Conservation (phyloP, 2,329 filamentous ascomycete genomes). For the Gaeumannomyces tritici region DNA sequence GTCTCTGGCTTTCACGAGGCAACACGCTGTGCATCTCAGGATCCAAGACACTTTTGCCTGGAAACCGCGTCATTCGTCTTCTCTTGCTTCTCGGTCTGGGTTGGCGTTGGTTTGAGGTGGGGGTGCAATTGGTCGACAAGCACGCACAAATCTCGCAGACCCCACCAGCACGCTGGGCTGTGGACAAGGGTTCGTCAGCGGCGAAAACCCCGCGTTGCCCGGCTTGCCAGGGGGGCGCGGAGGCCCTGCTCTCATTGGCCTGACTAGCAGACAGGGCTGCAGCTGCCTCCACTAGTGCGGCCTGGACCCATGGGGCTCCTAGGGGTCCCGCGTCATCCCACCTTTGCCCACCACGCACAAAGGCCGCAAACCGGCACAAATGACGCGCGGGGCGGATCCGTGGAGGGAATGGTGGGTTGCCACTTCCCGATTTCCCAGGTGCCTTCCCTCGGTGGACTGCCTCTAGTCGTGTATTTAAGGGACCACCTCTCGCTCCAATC, state of each 20-base stretch:
- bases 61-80: too few relatives aligned
- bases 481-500: neutral
- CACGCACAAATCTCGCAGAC: slow-evolving; percentile 2
- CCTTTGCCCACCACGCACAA: neutral
- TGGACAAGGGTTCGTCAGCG: neutral
- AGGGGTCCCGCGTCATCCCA: neutral
- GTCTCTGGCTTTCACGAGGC: neutral
- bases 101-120: neutral
- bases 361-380: neutral
- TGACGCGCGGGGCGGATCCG: neutral
- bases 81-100: too few relatives aligned
- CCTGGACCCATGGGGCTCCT: too few relatives aligned
- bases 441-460: neutral
- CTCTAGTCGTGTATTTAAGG: neutral
- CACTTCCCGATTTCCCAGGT: neutral
- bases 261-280: neutral
- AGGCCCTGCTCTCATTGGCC: neutral
- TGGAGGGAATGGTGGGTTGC: neutral
- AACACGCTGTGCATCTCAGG: too few relatives aligned
- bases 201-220: neutral
- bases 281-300: neutral
- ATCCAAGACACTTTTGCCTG: too few relatives aligned
- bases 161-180: neutral
- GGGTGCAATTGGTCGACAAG: neutral
- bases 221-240: neutral